Conservation (phyloP, 2,329 filamentous ascomycete genomes). For the Malbranchea cinnamomea region DNA sequence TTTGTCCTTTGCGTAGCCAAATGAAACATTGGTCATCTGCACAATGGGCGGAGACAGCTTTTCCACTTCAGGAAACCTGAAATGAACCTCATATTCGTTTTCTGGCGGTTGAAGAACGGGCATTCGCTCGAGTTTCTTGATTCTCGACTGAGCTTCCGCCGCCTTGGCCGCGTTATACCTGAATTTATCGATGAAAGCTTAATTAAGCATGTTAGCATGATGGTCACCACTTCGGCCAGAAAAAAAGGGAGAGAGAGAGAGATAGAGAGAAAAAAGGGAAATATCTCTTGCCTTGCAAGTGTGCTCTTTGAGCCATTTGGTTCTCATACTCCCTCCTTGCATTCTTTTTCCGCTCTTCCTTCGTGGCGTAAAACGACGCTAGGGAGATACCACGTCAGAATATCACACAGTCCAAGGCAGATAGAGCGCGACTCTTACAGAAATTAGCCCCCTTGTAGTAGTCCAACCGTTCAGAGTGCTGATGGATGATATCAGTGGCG, state of each 20-base stretch:
- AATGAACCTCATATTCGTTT: slow-evolving; percentile 87
- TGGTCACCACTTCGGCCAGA: not conserved
- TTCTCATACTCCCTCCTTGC: slow-evolving; percentile 97
- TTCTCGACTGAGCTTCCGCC: slow-evolving; percentile 91
- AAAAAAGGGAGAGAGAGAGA: not conserved
- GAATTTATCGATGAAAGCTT: slow-evolving; percentile 97
- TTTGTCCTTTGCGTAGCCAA: slow-evolving; percentile 72
- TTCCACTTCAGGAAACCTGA: slow-evolving; percentile 94
- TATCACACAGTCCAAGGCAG: too few relatives aligned
- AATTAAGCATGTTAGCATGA: not conserved
- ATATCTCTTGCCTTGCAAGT: slow-evolving; percentile 53
- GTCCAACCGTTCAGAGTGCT: slow-evolving; percentile 91
- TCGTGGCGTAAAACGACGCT: slow-evolving; percentile 92
- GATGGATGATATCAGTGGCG: slow-evolving; percentile 97
- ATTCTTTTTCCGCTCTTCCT: slow-evolving; percentile 91
- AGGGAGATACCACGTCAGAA: not conserved
- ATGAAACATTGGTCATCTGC: slow-evolving; percentile 85
- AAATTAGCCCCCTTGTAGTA: slow-evolving; percentile 99
- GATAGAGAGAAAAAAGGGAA: too few relatives aligned
- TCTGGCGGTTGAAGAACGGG: slow-evolving; percentile 81
- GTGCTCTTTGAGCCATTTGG: slow-evolving; percentile 84
- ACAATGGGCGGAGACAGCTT: slow-evolving; percentile 96
- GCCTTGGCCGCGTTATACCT: slow-evolving; percentile 98
- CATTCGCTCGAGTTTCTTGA: slow-evolving; percentile 98
- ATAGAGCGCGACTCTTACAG: slow-evolving; percentile 20